Conservation (phyloP, 495 filamentous ascomycete genomes). For the Penicillium arizonense region DNA sequence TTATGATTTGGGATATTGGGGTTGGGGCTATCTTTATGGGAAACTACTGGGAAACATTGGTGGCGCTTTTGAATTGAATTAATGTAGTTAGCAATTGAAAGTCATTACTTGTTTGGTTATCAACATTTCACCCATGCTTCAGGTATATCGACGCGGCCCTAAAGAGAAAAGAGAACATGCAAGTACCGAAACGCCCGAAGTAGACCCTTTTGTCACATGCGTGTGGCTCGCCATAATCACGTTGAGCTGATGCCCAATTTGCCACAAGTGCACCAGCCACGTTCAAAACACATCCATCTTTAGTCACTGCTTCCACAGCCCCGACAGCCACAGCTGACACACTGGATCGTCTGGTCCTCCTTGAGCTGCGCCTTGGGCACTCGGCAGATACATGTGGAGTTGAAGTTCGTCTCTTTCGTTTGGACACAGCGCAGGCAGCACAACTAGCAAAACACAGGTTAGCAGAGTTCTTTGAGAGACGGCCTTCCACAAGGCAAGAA, state of each 20-base stretch:
- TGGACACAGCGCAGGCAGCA: slow-evolving; percentile 97
- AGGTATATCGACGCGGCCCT: background rate
- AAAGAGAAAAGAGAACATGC: slow-evolving; percentile 2
- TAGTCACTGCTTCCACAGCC: slow-evolving; percentile 88
- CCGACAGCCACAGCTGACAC: slow-evolving; percentile 92
- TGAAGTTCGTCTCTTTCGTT: slow-evolving; percentile 99
- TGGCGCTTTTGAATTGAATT: slow-evolving; percentile 19
- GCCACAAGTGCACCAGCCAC: background rate
- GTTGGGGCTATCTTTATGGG: slow-evolving; percentile 18
- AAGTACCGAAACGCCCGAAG: slow-evolving; percentile 15
- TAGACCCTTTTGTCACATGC: background rate
- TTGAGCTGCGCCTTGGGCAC: slow-evolving; percentile 91
- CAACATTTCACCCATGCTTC: background rate
- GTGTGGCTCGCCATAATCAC: background rate
- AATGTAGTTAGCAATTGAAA: slow-evolving; percentile 25
- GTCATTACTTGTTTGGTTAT: slow-evolving; percentile 22
- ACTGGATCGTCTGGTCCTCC: slow-evolving; percentile 86
- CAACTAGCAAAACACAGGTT: slow-evolving; percentile 48
- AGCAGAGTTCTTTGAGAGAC: background rate
- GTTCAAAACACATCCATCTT: background rate
- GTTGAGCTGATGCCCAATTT: background rate
- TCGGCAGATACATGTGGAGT: slow-evolving; percentile 94
- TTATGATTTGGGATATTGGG: slow-evolving; percentile 31
- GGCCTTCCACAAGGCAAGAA: background rate
- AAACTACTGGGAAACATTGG: slow-evolving; percentile 14